Base-by-base conservation (phyloP, 305 asterid genomes). In the Andrographis paniculata region DNA sequence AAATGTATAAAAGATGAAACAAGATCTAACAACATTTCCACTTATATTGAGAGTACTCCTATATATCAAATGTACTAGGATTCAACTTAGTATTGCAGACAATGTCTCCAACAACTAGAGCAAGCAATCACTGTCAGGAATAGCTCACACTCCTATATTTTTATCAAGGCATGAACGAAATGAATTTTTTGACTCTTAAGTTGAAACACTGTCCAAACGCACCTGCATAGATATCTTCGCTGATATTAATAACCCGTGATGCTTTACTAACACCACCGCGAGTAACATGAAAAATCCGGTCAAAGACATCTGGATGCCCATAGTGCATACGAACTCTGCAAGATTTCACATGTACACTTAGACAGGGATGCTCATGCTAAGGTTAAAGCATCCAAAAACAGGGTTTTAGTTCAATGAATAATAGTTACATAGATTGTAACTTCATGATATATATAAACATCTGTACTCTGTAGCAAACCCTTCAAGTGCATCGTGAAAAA, bases 261-360 rank as follows among this genome's bases (percentile, higher is more conserved):
- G 99, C 87, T 70, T 91, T 91, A 63, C 99, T 91, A 62, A 91
- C 80, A 57, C 99, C 99, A 62, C 99, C 99, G 53, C 99, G 85
- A 63, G 99, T 83, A 52, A 87, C 75, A 70, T 91, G 99, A 64
- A 91, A 91, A 45, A 91, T 64, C 28, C 99, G 84, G 67, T 91
- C 99, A 9, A 91, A 91, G 59, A 91, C 93, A 69, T 91, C 99
- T 46, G 99, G 99, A 73, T 91, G 99, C 16, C 99, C 99, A 72
- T 87, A 91, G 67, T 91, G 99, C 96, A 92, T 87, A 44, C 99
- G 95, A 24, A 92, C 96, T 67, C 96, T 91, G 91, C 71, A 76
- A 33, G 9, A 7, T 13, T 7, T 33, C 38, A 1, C 12, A 13
- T 24, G 30, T 8, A 24, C 30, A 24, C 6, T 24, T 24, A 24